Evolutionary conservation across 2,329 filamentous ascomycete species (phyloP).

Genomic region (Diplodia scrobiculata): DNA sequence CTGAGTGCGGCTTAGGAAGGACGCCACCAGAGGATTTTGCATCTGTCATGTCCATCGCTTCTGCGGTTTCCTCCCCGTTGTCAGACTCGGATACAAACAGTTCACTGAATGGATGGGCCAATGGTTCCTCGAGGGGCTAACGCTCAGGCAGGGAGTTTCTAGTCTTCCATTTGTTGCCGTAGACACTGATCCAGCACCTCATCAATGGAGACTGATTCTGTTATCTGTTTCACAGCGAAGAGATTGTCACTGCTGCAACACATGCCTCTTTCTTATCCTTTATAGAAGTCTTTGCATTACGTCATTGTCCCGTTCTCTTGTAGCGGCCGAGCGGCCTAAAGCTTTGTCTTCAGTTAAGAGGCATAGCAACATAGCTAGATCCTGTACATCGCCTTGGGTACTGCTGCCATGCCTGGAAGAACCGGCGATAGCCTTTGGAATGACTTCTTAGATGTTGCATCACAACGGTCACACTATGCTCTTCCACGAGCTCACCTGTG

Average conservation of each 20-base stretch:
- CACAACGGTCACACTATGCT: too few relatives aligned
- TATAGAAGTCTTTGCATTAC: too few relatives aligned
- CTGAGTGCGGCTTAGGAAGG: conserved; percentile 42
- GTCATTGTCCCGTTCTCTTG: background rate
- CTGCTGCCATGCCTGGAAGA: too few relatives aligned
- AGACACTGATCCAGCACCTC: background rate
- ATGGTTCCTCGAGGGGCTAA: background rate
- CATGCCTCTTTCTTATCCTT: background rate
- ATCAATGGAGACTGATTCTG: background rate
- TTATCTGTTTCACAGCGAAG: too few relatives aligned
- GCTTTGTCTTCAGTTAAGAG: background rate
- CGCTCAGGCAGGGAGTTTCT: background rate
- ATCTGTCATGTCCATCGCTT: conserved; percentile 33
- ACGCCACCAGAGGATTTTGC: conserved; percentile 39
- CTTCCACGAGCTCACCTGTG: too few relatives aligned
- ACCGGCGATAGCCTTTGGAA: too few relatives aligned
- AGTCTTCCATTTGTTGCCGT: background rate
- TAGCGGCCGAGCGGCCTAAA: background rate
- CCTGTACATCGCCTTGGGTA: too few relatives aligned
- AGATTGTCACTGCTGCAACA: background rate
- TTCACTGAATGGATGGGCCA: background rate
- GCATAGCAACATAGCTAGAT: too few relatives aligned
- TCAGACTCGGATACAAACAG: background rate
- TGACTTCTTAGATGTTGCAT: too few relatives aligned
- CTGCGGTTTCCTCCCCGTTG: conserved; percentile 18